Percentiles rank a stretch among this genome's conserved stretches.
Conservation (phyloP, 371 early-diverging fungal species). For the Rhizopus arrhizus region DNA sequence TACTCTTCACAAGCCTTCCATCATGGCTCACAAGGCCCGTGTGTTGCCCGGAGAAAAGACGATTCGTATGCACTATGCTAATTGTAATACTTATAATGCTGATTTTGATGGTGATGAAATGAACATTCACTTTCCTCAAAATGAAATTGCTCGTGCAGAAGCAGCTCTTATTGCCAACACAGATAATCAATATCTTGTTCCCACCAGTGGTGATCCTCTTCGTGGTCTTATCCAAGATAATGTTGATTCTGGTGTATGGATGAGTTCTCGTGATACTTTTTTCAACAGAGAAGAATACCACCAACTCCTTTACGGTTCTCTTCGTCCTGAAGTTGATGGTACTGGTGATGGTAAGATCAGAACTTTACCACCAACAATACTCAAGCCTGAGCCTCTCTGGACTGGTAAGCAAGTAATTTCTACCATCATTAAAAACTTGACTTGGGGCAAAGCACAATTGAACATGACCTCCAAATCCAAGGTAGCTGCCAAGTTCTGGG, state of each 20-base stretch:
- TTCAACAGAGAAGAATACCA: constrained; percentile 91
- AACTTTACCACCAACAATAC: constrained; percentile 83
- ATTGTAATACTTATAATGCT: constrained; percentile 97
- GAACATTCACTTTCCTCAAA: constrained; percentile 99
- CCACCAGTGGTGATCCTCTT: constrained; percentile 98
- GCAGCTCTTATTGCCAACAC: constrained; percentile 94
- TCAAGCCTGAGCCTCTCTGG: constrained; percentile 90
- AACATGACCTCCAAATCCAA: constrained; percentile 88
- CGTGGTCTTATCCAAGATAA: constrained; percentile 99
- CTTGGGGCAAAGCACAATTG: constrained; percentile 73
- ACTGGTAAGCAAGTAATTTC: constrained; percentile 98
- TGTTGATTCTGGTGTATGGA: constrained; percentile 95
- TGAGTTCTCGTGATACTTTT: constrained; percentile 92
- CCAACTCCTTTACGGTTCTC: constrained; percentile 87
- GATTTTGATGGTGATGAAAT: constrained; percentile 99
- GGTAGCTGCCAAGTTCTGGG: constrained; percentile 90
- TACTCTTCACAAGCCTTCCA: constrained; percentile 99
- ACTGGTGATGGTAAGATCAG: constrained; percentile 77
- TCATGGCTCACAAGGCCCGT: constrained; percentile 98
- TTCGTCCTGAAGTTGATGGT: constrained; percentile 75
- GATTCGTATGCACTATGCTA: constrained; percentile 99
- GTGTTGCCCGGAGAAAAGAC: constrained; percentile 95
- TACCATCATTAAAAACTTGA: constrained; percentile 73
- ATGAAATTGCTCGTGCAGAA: constrained; percentile 95
- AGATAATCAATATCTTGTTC: constrained; percentile 97